Evolutionary conservation across 352 stramenopile genomes (phyloP).

Genomic region (Plasmopara viticola): DNA sequence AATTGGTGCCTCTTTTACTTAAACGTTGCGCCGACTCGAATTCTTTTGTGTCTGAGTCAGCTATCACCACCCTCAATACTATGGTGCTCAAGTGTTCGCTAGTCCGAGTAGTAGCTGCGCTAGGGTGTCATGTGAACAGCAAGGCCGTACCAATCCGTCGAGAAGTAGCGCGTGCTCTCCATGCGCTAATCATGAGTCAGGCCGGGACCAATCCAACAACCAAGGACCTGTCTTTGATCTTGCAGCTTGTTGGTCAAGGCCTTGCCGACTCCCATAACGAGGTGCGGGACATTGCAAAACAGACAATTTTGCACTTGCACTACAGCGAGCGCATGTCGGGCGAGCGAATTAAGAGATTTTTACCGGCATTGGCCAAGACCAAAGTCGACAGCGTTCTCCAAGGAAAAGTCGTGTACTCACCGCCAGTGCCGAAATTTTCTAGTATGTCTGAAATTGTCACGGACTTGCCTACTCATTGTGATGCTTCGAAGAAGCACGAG

Average conservation of each 20-base stretch:
- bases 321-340: slow-evolving; percentile 31
- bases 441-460: slow-evolving; percentile 1
- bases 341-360: slow-evolving; percentile 46
- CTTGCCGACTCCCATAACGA: slow-evolving; percentile 76
- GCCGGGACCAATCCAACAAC: slow-evolving; percentile 17
- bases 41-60: slow-evolving; percentile 66
- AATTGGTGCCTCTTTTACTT: slow-evolving; percentile 50
- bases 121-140: slow-evolving; percentile 35
- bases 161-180: slow-evolving; percentile 53
- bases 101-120: slow-evolving; percentile 32
- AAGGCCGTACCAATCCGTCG: slow-evolving; percentile 49
- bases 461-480: not conserved
- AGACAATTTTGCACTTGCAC: slow-evolving; percentile 46
- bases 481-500: slow-evolving; percentile 11
- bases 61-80: slow-evolving; percentile 32
- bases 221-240: slow-evolving; percentile 38
- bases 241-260: slow-evolving; percentile 48
- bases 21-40: slow-evolving; percentile 68
- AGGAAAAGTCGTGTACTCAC: slow-evolving; percentile 19
- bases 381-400: slow-evolving; percentile 49
- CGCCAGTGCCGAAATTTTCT: slow-evolving; percentile 8
- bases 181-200: slow-evolving; percentile 40
- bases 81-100: slow-evolving; percentile 56
- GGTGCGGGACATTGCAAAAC: slow-evolving; percentile 61
- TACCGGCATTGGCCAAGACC: slow-evolving; percentile 31